Percentiles rank a stretch among this genome's conserved stretches.
phyloP scores from a whole-genome alignment of 768 basidiomycete species.

The Lactifluus subvellereus region DNA sequence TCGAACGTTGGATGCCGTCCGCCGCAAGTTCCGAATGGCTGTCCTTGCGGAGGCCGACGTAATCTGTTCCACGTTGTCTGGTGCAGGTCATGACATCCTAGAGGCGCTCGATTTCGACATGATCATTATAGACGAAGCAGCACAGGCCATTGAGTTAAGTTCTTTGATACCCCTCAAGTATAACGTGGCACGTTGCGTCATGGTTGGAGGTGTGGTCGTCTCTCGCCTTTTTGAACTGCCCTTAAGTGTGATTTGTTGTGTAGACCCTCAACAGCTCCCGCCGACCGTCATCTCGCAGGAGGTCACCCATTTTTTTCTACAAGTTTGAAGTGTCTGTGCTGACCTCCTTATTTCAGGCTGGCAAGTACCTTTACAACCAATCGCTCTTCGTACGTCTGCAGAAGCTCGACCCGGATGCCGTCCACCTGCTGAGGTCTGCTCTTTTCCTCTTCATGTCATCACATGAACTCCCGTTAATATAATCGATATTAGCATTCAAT shows the following conservation, averaged over 20 bases:
- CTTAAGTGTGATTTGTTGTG: not conserved
- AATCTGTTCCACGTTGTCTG: conserved; percentile 90
- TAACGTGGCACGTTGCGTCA: conserved; percentile 71
- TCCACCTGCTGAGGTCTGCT: conserved; percentile 81
- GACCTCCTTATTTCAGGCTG: conserved; percentile 41
- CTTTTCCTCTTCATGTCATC: not conserved
- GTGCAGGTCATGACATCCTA: conserved; percentile 84
- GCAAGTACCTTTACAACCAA: conserved; percentile 74
- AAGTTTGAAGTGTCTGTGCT: not conserved
- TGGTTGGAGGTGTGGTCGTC: conserved; percentile 72
- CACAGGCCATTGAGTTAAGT: conserved; percentile 92
- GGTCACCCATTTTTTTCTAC: conserved; percentile 37
- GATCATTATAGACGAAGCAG: conserved; percentile 96
- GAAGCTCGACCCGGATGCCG: conserved; percentile 69
- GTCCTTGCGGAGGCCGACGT: conserved; percentile 88
- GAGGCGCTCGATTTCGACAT: conserved; percentile 87
- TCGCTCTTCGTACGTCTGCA: conserved; percentile 91
- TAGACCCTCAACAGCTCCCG: conserved; percentile 90
- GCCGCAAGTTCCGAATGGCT: conserved; percentile 65
- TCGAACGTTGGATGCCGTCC: conserved; percentile 76
- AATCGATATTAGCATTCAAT: conserved; percentile 71
- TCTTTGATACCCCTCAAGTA: conserved; percentile 95
- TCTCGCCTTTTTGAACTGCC: not conserved
- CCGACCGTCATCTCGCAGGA: conserved; percentile 76
- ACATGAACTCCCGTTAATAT: not conserved